Evolutionary conservation across 169 alveolate genomes (phyloP).

Genomic region (Plasmodium blacklocki): DNA sequence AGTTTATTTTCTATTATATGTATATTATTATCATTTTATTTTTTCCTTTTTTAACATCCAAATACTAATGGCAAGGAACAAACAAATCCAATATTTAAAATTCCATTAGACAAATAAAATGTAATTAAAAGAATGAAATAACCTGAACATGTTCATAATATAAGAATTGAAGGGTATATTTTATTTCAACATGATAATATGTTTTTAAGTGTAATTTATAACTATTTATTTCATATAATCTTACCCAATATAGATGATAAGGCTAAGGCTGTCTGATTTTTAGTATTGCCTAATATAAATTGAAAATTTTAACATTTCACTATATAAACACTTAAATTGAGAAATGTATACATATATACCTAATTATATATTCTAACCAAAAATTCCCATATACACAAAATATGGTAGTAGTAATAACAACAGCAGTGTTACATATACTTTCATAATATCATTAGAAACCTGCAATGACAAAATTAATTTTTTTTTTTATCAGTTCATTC

Average conservation of each 20-base stretch:
- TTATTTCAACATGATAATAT: no score
- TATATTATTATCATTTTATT: background rate
- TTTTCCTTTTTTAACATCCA: slow-evolving; percentile 16
- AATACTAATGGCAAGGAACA: slow-evolving; percentile 60
- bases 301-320: background rate
- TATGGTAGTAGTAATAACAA: slow-evolving; percentile 34
- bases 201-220: no score
- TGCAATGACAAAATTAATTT: background rate
- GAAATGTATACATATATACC: background rate
- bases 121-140: slow-evolving; percentile 23
- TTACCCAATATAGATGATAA: slow-evolving; percentile 55
- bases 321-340: background rate
- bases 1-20: background rate
- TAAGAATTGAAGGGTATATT: no score
- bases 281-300: slow-evolving; percentile 35
- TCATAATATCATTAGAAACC: slow-evolving; percentile 66
- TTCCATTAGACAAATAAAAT: slow-evolving; percentile 53
- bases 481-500: background rate
- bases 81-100: slow-evolving; percentile 56
- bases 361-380: slow-evolving; percentile 40
- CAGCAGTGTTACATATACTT: slow-evolving; percentile 27
- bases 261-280: slow-evolving; percentile 29
- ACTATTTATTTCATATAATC: background rate
- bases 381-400: slow-evolving; percentile 59
- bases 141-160: slow-evolving; percentile 2